A percentile compares a stretch with the other conserved stretches of the same genome.
Conservation (phyloP, 306 rosid genomes). For the Rubus parviflorus region DNA sequence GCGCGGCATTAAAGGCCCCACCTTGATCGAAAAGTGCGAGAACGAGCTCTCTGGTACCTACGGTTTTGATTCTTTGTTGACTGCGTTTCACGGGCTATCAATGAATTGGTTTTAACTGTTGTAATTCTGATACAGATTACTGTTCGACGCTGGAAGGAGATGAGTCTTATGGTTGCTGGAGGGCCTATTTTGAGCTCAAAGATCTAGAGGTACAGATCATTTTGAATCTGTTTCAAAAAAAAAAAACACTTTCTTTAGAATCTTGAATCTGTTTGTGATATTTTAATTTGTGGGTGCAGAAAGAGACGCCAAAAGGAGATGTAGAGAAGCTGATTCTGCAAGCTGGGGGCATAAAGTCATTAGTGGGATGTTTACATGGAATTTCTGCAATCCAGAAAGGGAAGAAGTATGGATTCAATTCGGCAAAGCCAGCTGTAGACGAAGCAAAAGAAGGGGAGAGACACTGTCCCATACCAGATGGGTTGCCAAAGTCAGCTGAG, state of each 20-base stretch:
- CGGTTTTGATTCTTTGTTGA: not conserved
- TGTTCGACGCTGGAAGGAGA: conserved; percentile 90
- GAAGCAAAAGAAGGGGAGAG: conserved; percentile 27
- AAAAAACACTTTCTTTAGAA: not conserved
- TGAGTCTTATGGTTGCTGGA: conserved; percentile 84
- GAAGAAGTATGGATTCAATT: conserved; percentile 32
- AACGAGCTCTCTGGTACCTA: conserved; percentile 60
- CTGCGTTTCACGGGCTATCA: not conserved
- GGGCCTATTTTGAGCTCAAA: conserved; percentile 83
- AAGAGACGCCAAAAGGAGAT: conserved; percentile 58
- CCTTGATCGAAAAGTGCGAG: conserved; percentile 70
- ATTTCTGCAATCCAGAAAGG: conserved; percentile 49
- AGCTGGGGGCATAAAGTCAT: conserved; percentile 65
- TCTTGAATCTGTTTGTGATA: not conserved
- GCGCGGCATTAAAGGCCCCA: conserved; percentile 63
- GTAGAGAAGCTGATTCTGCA: conserved; percentile 71
- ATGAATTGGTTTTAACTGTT: not conserved
- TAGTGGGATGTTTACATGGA: conserved; percentile 70
- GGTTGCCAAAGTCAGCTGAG: conserved; percentile 70
- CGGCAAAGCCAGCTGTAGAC: conserved; percentile 20
- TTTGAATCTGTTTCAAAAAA: not conserved
- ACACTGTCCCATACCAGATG: conserved; percentile 70
- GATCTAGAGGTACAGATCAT: conserved; percentile 61
- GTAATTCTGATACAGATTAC: conserved; percentile 46
- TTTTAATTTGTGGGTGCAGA: conserved; percentile 39